Conservation (phyloP, 305 asterid genomes). For the Fraxinus paxiana region DNA sequence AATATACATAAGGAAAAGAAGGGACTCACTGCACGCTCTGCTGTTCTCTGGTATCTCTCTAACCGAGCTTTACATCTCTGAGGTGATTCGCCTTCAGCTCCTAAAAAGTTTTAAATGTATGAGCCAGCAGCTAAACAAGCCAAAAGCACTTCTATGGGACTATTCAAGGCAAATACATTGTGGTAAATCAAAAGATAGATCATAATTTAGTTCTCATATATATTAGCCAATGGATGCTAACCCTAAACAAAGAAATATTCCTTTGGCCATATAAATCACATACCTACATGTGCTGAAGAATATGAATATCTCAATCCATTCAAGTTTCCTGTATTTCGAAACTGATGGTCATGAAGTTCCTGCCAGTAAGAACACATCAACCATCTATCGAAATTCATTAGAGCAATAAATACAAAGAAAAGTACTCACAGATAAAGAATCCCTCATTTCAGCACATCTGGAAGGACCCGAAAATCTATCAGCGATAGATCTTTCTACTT, state of each 20-base stretch:
- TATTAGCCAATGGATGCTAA: neutral
- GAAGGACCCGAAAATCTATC: constrained; percentile 54
- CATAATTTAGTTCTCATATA: constrained; percentile 3
- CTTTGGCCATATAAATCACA: constrained; percentile 22
- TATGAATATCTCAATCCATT: constrained; percentile 44
- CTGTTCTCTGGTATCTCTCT: constrained; percentile 86
- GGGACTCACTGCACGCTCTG: constrained; percentile 82
- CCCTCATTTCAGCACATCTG: constrained; percentile 50
- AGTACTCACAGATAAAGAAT: constrained; percentile 61
- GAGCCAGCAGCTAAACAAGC: constrained; percentile 26
- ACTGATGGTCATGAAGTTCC: constrained; percentile 43
- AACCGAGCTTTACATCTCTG: constrained; percentile 88
- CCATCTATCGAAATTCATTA: constrained; percentile 22
- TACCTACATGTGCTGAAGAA: constrained; percentile 57
- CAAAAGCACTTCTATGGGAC: constrained; percentile 10
- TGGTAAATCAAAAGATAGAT: constrained; percentile 4
- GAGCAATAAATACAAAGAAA: constrained; percentile 22
- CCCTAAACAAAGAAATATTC: constrained; percentile 7
- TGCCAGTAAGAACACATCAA: constrained; percentile 28
- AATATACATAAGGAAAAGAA: constrained; percentile 19
- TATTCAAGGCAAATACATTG: constrained; percentile 13
- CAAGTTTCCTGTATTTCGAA: constrained; percentile 39
- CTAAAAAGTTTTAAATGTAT: constrained; percentile 36
- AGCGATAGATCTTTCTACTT: constrained; percentile 45
- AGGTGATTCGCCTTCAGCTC: constrained; percentile 77